Conservation (phyloP, 805 yeast genomes). For the Debaryomyces maramus region DNA sequence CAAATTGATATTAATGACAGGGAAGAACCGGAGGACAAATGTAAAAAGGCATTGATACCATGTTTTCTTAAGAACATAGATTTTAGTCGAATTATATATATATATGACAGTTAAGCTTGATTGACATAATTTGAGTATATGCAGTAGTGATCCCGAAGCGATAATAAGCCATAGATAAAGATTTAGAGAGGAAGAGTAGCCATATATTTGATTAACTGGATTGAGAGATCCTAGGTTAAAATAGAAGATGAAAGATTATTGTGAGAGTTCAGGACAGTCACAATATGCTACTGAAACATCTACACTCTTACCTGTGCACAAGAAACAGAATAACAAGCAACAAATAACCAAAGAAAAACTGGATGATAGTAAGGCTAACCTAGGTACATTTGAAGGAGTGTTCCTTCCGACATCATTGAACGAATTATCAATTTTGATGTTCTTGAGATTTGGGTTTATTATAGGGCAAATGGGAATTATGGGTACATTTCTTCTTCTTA, state of each 20-base stretch:
- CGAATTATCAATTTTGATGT: slow-evolving; percentile 92
- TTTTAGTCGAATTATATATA: no score
- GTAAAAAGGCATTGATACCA: no score
- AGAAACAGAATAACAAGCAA: background rate
- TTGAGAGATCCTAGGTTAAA: no score
- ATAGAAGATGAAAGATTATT: background rate
- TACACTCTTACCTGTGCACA: background rate
- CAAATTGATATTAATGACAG: no score
- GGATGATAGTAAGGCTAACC: slow-evolving; percentile 36
- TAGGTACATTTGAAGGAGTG: slow-evolving; percentile 85
- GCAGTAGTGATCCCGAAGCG: background rate
- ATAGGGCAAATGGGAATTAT: slow-evolving; percentile 91
- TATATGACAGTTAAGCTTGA: no score
- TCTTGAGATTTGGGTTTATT: slow-evolving; percentile 90
- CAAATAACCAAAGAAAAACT: slow-evolving; percentile 1
- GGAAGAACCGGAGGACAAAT: no score
- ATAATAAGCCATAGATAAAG: background rate
- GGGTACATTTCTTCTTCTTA: slow-evolving; percentile 68
- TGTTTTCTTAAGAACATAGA: no score
- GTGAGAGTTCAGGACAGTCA: background rate
- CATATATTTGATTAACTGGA: no score
- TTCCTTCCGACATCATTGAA: slow-evolving; percentile 92
- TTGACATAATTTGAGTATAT: background rate
- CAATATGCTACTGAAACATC: slow-evolving; percentile 1
- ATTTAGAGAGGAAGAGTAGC: background rate